Evolutionary conservation across 805 yeast species (phyloP).

Genomic region (Millerozyma miso): DNA sequence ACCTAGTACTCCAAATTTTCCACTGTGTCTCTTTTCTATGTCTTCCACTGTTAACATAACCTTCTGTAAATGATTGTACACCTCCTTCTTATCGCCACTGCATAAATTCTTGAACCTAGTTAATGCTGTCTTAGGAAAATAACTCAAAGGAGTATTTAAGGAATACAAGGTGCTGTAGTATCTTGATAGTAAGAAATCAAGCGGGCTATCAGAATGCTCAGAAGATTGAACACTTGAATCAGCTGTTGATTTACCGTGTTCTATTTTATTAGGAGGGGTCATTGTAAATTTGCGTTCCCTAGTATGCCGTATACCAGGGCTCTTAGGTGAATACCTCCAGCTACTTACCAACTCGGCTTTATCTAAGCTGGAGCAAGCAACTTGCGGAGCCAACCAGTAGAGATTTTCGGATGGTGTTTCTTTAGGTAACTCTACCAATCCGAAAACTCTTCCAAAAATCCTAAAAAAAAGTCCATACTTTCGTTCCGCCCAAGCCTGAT

Average conservation of each 20-base stretch:
- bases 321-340: background rate
- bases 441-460: conserved; percentile 9
- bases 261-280: conserved; percentile 11
- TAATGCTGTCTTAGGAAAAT: conserved; percentile 47
- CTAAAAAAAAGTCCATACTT: conserved; percentile 10
- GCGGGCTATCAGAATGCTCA: conserved; percentile 16
- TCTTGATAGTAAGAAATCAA: conserved; percentile 26
- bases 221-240: background rate
- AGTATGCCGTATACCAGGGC: background rate
- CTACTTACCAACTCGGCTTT: conserved; percentile 1
- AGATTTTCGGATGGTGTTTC: conserved; percentile 7
- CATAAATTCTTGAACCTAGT: conserved; percentile 44
- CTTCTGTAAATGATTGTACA: conserved; percentile 21
- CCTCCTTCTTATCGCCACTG: conserved; percentile 13
- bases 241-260: background rate
- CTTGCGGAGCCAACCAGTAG: background rate
- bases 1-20: conserved; percentile 22
- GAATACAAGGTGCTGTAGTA: conserved; percentile 37
- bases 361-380: background rate
- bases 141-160: conserved; percentile 35
- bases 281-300: conserved; percentile 11
- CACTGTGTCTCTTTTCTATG: conserved; percentile 42
- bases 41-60: conserved; percentile 30
- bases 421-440: conserved; percentile 9
- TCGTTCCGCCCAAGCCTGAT: background rate